phyloP scores from a whole-genome alignment of 1,284 basidiomycete genomes.

The Coriolopsis trogii region DNA sequence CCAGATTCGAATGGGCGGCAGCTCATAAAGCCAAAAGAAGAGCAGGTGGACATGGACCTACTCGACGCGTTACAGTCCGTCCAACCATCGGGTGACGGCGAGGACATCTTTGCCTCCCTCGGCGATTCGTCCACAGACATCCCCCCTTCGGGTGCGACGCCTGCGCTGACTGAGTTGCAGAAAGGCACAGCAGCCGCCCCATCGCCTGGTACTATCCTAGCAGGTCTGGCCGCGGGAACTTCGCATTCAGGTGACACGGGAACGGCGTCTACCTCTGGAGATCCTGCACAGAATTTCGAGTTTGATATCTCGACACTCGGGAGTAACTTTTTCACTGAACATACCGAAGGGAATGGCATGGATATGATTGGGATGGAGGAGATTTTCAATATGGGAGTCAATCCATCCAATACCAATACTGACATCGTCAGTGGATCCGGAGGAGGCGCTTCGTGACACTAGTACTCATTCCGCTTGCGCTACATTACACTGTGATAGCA shows the following conservation, averaged over 20 bases:
- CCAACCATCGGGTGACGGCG: slow-evolving; percentile 4
- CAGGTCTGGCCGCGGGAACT: slow-evolving; percentile 26
- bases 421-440: background rate
- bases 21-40: slow-evolving; percentile 25
- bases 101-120: slow-evolving; percentile 27
- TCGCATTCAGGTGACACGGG: slow-evolving; percentile 8
- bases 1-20: slow-evolving; percentile 5
- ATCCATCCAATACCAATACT: background rate
- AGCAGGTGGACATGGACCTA: slow-evolving; percentile 29
- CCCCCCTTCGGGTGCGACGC: background rate
- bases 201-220: slow-evolving; percentile 42
- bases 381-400: slow-evolving; percentile 24
- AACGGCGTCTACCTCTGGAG: background rate
- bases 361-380: slow-evolving; percentile 24
- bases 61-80: slow-evolving; percentile 18
- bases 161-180: slow-evolving; percentile 1
- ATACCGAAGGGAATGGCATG: slow-evolving; percentile 10
- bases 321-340: slow-evolving; percentile 14
- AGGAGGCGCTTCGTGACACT: background rate
- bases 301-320: slow-evolving; percentile 18
- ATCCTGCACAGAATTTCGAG: slow-evolving; percentile 15
- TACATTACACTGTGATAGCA: slow-evolving; percentile 9
- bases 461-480: background rate
- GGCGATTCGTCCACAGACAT: slow-evolving; percentile 1
- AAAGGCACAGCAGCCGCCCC: slow-evolving; percentile 30